Percentiles rank a stretch among this genome's conserved stretches.
Conservation (phyloP, 352 stramenopile genomes). For the Pythium graminicola region DNA sequence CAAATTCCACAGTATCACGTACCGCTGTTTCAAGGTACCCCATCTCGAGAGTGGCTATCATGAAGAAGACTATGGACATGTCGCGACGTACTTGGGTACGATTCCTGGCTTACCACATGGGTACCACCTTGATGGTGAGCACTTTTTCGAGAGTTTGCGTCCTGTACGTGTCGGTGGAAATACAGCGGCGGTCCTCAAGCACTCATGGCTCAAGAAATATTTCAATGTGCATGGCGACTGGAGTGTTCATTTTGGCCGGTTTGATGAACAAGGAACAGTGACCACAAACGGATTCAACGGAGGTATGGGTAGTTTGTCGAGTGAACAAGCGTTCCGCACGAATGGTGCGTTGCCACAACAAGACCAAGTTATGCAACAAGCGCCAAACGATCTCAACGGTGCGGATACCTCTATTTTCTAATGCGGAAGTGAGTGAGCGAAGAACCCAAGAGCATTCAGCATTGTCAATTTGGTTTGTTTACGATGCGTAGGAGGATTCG, state of each 20-base stretch:
- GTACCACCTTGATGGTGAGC: conserved; percentile 70
- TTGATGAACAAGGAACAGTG: conserved; percentile 11
- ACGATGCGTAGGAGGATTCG: too few species aligned
- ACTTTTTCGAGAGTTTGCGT: conserved; percentile 73
- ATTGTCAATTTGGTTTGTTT: too few species aligned
- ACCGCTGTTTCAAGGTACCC: conserved; percentile 84
- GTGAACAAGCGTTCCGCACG: conserved; percentile 12
- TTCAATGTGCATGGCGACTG: conserved; percentile 84
- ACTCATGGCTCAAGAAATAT: conserved; percentile 74
- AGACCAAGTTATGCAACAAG: conserved; percentile 4
- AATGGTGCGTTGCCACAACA: background rate
- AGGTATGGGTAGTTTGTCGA: background rate
- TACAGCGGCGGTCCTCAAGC: conserved; percentile 67
- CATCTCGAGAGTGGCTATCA: conserved; percentile 39
- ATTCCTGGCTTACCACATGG: conserved; percentile 54
- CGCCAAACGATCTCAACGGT: conserved; percentile 13
- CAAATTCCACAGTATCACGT: conserved; percentile 86
- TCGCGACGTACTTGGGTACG: conserved; percentile 88
- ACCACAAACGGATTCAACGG: background rate
- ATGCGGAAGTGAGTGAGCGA: too few species aligned
- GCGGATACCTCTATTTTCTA: conserved; percentile 15
- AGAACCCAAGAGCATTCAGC: too few species aligned
- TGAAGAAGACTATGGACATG: conserved; percentile 91
- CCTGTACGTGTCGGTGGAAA: conserved; percentile 82
- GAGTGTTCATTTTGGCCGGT: conserved; percentile 66